A percentile compares a stretch with the other conserved stretches of the same genome.
phyloP scores from a whole-genome alignment of 345 rosid species.

The Cardamine occulta region DNA sequence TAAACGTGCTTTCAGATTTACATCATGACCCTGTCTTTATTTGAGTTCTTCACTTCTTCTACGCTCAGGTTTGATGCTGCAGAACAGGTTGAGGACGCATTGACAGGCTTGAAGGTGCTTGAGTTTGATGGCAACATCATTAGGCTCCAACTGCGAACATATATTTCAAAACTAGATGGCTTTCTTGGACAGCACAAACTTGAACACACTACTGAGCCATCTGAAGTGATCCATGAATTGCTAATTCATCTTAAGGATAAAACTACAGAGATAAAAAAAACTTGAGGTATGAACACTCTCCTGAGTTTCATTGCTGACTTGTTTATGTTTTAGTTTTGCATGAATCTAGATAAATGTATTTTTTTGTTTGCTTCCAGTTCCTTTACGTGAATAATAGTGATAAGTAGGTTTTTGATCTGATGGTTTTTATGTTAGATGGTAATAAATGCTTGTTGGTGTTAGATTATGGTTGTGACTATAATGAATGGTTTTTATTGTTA shows the following conservation, averaged over 20 bases:
- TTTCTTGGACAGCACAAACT: conserved; percentile 48
- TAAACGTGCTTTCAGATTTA: conserved; percentile 25
- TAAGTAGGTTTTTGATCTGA: no score
- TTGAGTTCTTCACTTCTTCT: conserved; percentile 29
- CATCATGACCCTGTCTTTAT: conserved; percentile 5
- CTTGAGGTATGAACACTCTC: conserved; percentile 59
- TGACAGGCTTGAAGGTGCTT: conserved; percentile 72
- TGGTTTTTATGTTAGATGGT: no score
- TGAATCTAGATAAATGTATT: no score
- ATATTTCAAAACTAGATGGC: conserved; percentile 54
- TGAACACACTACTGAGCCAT: conserved; percentile 56
- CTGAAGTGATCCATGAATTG: conserved; percentile 72
- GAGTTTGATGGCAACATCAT: conserved; percentile 65
- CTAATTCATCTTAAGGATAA: conserved; percentile 59
- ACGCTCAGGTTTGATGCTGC: conserved; percentile 62
- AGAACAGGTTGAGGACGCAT: conserved; percentile 73
- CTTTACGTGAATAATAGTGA: background rate
- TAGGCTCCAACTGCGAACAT: conserved; percentile 60
- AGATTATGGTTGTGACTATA: no score
- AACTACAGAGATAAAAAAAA: conserved; percentile 59
- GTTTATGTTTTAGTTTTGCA: conserved; percentile 16
- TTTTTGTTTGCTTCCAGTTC: conserved; percentile 7
- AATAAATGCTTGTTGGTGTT: no score
- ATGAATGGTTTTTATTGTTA: no score
- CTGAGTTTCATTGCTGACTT: background rate